These are phyloP conservation scores for Blastobotrys buckinghamii DNA, from an alignment of 1,139 yeast species.

Conservation along the genomic window DNA sequence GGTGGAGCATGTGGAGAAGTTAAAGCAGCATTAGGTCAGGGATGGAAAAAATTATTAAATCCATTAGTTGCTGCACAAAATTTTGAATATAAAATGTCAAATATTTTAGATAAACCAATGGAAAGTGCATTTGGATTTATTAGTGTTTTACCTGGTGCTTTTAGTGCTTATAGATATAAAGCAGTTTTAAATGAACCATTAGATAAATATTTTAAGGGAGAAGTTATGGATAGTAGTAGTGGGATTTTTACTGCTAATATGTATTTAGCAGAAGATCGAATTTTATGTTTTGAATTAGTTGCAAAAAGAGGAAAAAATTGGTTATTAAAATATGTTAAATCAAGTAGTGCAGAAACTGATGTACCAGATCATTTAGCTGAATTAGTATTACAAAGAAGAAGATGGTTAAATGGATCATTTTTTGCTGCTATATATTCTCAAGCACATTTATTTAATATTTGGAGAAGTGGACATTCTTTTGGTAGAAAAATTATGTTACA, in stretches of 20 bases:
- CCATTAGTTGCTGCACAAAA: constrained; percentile 83
- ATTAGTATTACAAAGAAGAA: constrained; percentile 68
- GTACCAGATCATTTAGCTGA: constrained; percentile 72
- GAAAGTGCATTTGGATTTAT: constrained; percentile 80
- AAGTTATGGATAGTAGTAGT: constrained; percentile 48
- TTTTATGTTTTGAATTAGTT: constrained; percentile 73
- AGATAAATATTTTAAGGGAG: constrained; percentile 76
- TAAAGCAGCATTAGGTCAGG: constrained; percentile 59
- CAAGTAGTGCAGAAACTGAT: constrained; percentile 78
- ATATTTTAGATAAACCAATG: constrained; percentile 76
- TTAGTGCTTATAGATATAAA: constrained; percentile 72
- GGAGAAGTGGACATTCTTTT: constrained; percentile 63
- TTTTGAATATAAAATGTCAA: constrained; percentile 78
- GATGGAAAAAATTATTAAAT: constrained; percentile 49
- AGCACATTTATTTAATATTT: constrained; percentile 63
- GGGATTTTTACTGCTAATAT: constrained; percentile 77
- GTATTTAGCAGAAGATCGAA: constrained; percentile 84
- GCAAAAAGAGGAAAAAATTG: constrained; percentile 61
- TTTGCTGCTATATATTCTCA: constrained; percentile 77
- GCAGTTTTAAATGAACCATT: constrained; percentile 67
- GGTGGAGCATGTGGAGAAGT: constrained; percentile 91
- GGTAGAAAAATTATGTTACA: constrained; percentile 57
- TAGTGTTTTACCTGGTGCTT: constrained; percentile 80
- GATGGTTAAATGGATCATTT: constrained; percentile 83
- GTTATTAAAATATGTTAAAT: constrained; percentile 64